Percentiles rank a stretch among this genome's conserved stretches.
Conservation (phyloP, 495 filamentous ascomycete species). For the Pseudevernia furfuracea region DNA sequence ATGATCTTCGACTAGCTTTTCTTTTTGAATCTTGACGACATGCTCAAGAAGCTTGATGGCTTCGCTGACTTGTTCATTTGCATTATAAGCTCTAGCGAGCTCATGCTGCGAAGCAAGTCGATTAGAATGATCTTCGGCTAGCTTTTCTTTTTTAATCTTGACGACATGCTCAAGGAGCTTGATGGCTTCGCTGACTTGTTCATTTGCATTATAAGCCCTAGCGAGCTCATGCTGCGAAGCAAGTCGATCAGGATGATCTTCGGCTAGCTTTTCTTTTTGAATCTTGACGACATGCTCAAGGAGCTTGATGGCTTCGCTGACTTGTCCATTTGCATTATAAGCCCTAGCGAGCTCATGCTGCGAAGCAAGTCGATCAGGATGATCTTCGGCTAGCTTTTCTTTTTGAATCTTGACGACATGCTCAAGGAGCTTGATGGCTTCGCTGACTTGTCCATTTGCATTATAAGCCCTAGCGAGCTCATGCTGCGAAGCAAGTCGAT, state of each 20-base stretch:
- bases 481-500: constrained; percentile 28
- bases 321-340: not conserved
- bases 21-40: no score
- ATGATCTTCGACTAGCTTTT: no score
- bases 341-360: not conserved
- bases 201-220: not conserved
- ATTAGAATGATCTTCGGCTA: constrained; percentile 30
- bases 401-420: not conserved
- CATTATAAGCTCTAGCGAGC: constrained; percentile 23
- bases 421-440: not conserved
- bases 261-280: not conserved
- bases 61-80: constrained; percentile 25
- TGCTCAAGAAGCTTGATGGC: no score
- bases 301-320: not conserved
- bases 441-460: constrained; percentile 19
- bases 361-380: not conserved
- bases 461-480: constrained; percentile 31
- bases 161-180: not conserved
- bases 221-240: not conserved
- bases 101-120: constrained; percentile 25
- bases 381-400: not conserved
- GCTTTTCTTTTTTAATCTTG: constrained; percentile 6
- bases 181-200: not conserved
- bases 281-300: not conserved
- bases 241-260: not conserved